Evolutionary conservation across 352 stramenopile genomes (phyloP).

Genomic region (Globisporangium alternatum): DNA sequence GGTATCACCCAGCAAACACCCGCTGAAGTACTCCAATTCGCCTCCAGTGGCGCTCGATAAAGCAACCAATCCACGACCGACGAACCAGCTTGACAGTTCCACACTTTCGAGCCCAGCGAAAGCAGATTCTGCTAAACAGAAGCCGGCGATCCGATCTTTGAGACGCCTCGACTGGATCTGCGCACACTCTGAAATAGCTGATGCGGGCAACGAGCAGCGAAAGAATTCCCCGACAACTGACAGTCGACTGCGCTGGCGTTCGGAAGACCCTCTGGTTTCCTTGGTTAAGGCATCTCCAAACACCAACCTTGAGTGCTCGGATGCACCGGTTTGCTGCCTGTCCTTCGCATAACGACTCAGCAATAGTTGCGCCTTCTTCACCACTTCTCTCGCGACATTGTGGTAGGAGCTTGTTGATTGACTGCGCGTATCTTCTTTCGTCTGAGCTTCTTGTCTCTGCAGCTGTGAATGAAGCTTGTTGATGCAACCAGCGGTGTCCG

Average conservation of each 20-base stretch:
- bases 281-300: not conserved
- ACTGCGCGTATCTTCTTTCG: not conserved
- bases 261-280: not conserved
- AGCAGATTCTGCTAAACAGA: slow-evolving; percentile 26
- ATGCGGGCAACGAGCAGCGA: slow-evolving; percentile 22
- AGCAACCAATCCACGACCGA: slow-evolving; percentile 30
- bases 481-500: slow-evolving; percentile 35
- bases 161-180: slow-evolving; percentile 32
- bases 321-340: not conserved
- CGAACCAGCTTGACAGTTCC: slow-evolving; percentile 31
- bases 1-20: slow-evolving; percentile 17
- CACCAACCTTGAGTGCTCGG: not conserved
- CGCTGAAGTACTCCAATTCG: slow-evolving; percentile 18
- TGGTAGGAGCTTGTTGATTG: slow-evolving; percentile 26
- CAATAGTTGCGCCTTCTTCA: slow-evolving; percentile 30
- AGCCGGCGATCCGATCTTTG: slow-evolving; percentile 31
- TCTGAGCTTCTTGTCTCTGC: slow-evolving; percentile 15
- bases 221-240: slow-evolving; percentile 30
- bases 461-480: slow-evolving; percentile 35
- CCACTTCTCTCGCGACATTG: slow-evolving; percentile 27
- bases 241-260: slow-evolving; percentile 1
- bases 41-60: slow-evolving; percentile 22
- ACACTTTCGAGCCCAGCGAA: slow-evolving; percentile 20
- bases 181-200: slow-evolving; percentile 26
- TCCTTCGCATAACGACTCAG: slow-evolving; percentile 23